Conservation (phyloP, 2,329 filamentous ascomycete genomes). For the Hymenoscyphus occultus region DNA sequence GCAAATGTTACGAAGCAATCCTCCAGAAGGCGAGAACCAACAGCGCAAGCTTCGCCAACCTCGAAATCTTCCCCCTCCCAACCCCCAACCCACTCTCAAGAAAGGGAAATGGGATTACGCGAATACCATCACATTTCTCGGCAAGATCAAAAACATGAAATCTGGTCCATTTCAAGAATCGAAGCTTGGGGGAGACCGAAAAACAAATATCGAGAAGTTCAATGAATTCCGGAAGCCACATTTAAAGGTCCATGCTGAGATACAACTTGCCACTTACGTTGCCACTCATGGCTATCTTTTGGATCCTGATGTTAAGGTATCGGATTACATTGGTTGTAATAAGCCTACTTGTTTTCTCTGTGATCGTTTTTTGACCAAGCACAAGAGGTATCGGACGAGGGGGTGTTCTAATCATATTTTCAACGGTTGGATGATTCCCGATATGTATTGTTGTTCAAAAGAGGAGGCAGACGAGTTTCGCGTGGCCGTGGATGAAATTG, state of each 20-base stretch:
- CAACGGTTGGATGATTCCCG: background rate
- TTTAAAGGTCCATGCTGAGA: background rate
- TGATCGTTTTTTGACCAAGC: background rate
- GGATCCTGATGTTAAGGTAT: background rate
- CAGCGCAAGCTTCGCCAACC: background rate
- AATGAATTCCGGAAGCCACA: background rate
- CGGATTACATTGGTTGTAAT: background rate
- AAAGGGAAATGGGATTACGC: background rate
- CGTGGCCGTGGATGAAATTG: background rate
- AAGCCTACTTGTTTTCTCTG: background rate
- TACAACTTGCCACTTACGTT: background rate
- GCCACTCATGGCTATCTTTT: background rate
- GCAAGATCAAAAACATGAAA: background rate
- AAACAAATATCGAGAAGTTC: background rate
- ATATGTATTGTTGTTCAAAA: background rate
- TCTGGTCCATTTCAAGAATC: background rate
- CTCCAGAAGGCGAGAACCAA: background rate
- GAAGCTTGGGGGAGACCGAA: background rate
- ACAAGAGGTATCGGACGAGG: background rate
- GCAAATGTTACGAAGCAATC: background rate
- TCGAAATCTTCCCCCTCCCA: background rate
- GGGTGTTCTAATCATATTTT: background rate
- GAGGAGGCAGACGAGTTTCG: background rate
- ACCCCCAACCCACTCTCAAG: background rate
- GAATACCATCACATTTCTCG: background rate